Conservation (phyloP, 768 basidiomycete species). For the Lactifluus hygrophoroides region DNA sequence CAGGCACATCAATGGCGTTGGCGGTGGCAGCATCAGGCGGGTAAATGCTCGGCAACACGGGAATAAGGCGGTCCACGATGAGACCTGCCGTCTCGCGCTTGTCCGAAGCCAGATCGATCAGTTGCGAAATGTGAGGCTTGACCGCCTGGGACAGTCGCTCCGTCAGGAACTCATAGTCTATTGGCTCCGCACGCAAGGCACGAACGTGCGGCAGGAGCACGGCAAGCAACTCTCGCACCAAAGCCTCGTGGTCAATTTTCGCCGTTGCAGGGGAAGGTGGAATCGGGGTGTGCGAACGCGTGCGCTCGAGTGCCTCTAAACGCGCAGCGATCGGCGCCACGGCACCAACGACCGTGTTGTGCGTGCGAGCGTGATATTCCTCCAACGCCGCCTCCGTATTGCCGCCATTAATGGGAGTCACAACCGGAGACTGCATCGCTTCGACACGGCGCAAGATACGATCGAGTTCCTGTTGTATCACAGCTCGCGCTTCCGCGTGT, state of each 20-base stretch:
- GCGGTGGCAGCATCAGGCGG: conserved; percentile 26
- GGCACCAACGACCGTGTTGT: conserved; percentile 51
- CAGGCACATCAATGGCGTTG: conserved; percentile 41
- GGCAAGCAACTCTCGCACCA: conserved; percentile 52
- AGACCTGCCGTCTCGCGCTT: conserved; percentile 81
- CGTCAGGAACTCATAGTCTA: conserved; percentile 76
- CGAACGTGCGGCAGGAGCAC: conserved; percentile 54
- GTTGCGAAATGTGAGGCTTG: conserved; percentile 80
- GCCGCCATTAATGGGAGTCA: conserved; percentile 19
- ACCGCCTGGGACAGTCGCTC: conserved; percentile 72
- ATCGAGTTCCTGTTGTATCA: conserved; percentile 53
- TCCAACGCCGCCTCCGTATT: conserved; percentile 41
- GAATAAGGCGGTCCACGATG: conserved; percentile 65
- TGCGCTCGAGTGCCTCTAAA: conserved; percentile 42
- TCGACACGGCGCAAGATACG: conserved; percentile 40
- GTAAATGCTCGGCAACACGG: conserved; percentile 45
- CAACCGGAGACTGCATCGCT: conserved; percentile 21
- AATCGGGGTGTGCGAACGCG: conserved; percentile 32
- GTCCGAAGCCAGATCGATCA: conserved; percentile 83
- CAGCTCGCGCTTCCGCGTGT: conserved; percentile 48
- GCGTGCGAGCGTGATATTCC: conserved; percentile 46
- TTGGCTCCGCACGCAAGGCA: conserved; percentile 50
- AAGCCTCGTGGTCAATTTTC: conserved; percentile 39
- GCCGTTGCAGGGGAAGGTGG: background rate
- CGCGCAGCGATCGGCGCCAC: conserved; percentile 50